Evolutionary conservation across 2,329 filamentous ascomycete species (phyloP).

Genomic region (Pseudogymnoascus sp.): DNA sequence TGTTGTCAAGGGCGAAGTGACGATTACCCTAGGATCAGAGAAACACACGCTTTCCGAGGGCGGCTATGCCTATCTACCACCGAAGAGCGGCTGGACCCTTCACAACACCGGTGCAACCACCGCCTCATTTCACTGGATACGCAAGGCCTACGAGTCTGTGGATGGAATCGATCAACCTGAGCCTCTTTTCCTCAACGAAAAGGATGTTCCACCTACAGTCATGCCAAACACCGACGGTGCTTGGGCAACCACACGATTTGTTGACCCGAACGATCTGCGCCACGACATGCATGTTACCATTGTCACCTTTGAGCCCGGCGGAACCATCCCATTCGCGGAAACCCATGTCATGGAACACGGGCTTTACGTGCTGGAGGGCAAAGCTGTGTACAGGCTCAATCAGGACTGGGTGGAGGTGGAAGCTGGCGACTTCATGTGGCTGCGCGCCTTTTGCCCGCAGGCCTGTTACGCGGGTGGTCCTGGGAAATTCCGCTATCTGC

Average conservation of each 20-base stretch:
- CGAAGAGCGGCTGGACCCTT: background rate
- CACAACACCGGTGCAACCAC: background rate
- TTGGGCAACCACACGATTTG: constrained; percentile 6
- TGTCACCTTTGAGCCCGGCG: constrained; percentile 6
- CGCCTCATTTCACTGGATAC: constrained; percentile 5
- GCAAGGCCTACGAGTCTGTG: constrained; percentile 1
- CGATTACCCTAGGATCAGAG: background rate
- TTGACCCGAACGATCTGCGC: constrained; percentile 8
- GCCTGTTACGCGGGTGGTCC: constrained; percentile 1
- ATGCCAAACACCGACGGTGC: constrained; percentile 2
- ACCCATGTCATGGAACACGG: constrained; percentile 8
- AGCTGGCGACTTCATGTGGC: constrained; percentile 9
- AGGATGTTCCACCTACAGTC: background rate
- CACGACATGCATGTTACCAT: constrained; percentile 9
- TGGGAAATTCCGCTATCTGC: constrained; percentile 9
- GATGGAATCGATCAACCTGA: background rate
- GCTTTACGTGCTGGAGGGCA: background rate
- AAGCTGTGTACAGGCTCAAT: constrained; percentile 7
- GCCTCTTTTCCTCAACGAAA: constrained; percentile 3
- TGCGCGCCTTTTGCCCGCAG: constrained; percentile 4
- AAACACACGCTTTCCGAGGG: constrained; percentile 1
- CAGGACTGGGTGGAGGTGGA: constrained; percentile 7
- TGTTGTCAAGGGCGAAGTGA: constrained; percentile 1
- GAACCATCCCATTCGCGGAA: background rate
- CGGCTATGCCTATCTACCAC: constrained; percentile 4